These are phyloP conservation scores for Zygotorulaspora danielsina DNA, from an alignment of 805 yeast species.

Conservation along the genomic window DNA sequence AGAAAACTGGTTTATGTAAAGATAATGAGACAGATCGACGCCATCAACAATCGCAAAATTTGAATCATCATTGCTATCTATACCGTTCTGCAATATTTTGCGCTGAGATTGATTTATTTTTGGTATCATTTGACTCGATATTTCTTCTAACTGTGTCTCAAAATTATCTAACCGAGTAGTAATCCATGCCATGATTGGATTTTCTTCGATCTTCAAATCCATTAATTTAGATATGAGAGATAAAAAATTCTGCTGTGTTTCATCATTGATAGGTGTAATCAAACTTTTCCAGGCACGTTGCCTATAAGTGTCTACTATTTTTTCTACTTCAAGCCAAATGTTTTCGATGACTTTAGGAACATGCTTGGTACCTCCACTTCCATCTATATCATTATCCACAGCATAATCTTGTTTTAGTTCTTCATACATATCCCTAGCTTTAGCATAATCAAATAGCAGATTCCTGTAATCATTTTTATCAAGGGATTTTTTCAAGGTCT, in stretches of 20 bases:
- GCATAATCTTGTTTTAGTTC: constrained; percentile 14
- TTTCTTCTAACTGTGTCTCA: constrained; percentile 38
- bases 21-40: constrained; percentile 35
- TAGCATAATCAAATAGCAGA: constrained; percentile 52
- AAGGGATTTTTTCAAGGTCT: constrained; percentile 41
- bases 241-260: constrained; percentile 35
- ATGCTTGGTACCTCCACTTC: constrained; percentile 29
- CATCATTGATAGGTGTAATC: constrained; percentile 18
- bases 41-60: constrained; percentile 19
- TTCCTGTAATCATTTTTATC: constrained; percentile 52
- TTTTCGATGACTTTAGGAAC: constrained; percentile 40
- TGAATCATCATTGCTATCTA: constrained; percentile 15
- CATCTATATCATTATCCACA: constrained; percentile 17
- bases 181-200: constrained; percentile 64
- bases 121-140: constrained; percentile 40
- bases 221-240: constrained; percentile 50
- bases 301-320: constrained; percentile 51
- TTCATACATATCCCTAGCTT: constrained; percentile 39
- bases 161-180: constrained; percentile 45
- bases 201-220: constrained; percentile 59
- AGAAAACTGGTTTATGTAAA: constrained; percentile 27
- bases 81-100: constrained; percentile 35
- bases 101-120: constrained; percentile 41
- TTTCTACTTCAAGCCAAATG: constrained; percentile 55
- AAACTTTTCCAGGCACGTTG: constrained; percentile 50